phyloP scores from a whole-genome alignment of 495 filamentous ascomycete species.

The Wilcoxina mikolae region DNA sequence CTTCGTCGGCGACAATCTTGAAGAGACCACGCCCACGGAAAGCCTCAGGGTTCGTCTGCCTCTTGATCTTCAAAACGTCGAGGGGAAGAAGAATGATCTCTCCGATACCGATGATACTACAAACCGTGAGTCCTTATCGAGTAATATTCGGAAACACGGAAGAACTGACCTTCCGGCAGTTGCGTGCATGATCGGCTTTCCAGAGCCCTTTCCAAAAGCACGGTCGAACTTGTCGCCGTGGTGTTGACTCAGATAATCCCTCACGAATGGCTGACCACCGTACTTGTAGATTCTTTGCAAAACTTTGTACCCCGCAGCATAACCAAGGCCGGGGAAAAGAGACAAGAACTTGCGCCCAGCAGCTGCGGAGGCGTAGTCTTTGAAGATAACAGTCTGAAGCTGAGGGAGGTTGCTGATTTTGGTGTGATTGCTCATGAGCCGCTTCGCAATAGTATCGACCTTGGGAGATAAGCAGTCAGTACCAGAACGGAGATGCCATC shows the following conservation, averaged over 20 bases:
- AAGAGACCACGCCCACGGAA: constrained; percentile 88
- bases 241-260: constrained; percentile 75
- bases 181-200: constrained; percentile 96
- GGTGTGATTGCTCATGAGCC: constrained; percentile 93
- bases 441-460: constrained; percentile 97
- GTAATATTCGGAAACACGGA: neutral
- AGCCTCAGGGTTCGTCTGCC: constrained; percentile 96
- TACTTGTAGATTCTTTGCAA: constrained; percentile 98
- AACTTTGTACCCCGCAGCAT: constrained; percentile 96
- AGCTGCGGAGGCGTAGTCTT: constrained; percentile 62
- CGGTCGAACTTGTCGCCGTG: constrained; percentile 69
- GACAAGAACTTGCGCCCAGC: constrained; percentile 72
- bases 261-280: constrained; percentile 87
- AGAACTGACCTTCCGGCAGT: constrained; percentile 67
- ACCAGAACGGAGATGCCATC: neutral
- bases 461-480: constrained; percentile 25
- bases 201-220: constrained; percentile 86
- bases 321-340: constrained; percentile 90
- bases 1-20: constrained; percentile 81
- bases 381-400: constrained; percentile 87
- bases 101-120: constrained; percentile 83
- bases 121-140: constrained; percentile 8
- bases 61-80: constrained; percentile 98
- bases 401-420: constrained; percentile 34
- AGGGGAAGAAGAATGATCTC: constrained; percentile 91